phyloP scores from a whole-genome alignment of 2,329 filamentous ascomycete species.

The Scedosporium boydii region DNA sequence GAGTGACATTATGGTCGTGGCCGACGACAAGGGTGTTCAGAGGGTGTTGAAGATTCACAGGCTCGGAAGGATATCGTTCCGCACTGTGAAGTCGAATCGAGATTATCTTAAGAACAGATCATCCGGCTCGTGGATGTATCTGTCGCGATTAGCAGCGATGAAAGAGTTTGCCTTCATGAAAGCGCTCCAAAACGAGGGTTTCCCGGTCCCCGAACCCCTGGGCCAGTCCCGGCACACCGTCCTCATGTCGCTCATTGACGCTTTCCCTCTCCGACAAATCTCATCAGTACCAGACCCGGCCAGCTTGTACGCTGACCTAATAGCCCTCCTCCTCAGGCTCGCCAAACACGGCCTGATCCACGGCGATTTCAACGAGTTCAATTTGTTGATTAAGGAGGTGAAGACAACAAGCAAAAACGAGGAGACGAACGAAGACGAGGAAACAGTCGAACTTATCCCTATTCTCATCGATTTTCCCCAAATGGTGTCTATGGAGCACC shows the following conservation, averaged over 20 bases:
- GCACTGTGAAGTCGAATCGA: slow-evolving; percentile 88
- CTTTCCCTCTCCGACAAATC: slow-evolving; percentile 85
- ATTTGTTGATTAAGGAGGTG: slow-evolving; percentile 84
- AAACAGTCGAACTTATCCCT: slow-evolving; percentile 52
- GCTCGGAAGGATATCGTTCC: slow-evolving; percentile 90
- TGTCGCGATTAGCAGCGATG: slow-evolving; percentile 82
- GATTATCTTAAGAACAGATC: slow-evolving; percentile 81
- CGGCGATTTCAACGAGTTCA: slow-evolving; percentile 99
- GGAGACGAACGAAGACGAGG: slow-evolving; percentile 21
- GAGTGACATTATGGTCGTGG: slow-evolving; percentile 92
- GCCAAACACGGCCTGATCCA: slow-evolving; percentile 87
- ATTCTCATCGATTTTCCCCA: slow-evolving; percentile 96
- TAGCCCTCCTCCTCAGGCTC: slow-evolving; percentile 73
- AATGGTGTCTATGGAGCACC: slow-evolving; percentile 91
- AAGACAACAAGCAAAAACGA: slow-evolving; percentile 23
- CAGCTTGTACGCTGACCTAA: slow-evolving; percentile 81
- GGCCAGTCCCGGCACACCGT: slow-evolving; percentile 91
- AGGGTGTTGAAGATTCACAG: slow-evolving; percentile 91
- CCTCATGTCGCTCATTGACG: slow-evolving; percentile 89
- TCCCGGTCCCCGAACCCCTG: slow-evolving; percentile 80
- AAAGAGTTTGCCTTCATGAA: slow-evolving; percentile 96
- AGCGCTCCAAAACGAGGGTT: slow-evolving; percentile 71
- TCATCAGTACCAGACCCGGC: slow-evolving; percentile 74
- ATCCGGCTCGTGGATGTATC: slow-evolving; percentile 94
- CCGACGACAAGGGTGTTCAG: slow-evolving; percentile 66